A percentile compares a stretch with the other conserved stretches of the same genome.
phyloP scores from a whole-genome alignment of 1,284 basidiomycete species.

The Tilletia horrida region DNA sequence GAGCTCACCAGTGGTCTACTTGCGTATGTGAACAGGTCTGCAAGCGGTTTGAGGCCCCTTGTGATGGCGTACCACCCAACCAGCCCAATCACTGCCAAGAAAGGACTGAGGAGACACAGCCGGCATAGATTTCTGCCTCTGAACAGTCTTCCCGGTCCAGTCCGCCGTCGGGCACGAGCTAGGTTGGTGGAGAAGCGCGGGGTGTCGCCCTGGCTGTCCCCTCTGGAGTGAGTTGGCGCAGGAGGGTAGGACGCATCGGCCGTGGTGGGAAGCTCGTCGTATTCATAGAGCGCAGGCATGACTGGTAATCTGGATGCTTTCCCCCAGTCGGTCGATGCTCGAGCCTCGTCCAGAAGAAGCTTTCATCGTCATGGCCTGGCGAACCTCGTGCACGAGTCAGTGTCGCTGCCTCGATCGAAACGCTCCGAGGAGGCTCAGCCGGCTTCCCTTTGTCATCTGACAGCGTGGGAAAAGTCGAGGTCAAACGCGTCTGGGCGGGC shows the following conservation, averaged over 20 bases:
- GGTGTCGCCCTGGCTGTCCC: not conserved
- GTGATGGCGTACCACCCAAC: slow-evolving; percentile 7
- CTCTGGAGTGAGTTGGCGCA: not conserved
- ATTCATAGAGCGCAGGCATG: not conserved
- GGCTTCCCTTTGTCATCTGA: too few relatives aligned
- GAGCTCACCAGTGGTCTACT: slow-evolving; percentile 13
- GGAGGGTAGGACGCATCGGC: not conserved
- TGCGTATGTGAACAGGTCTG: slow-evolving; percentile 11
- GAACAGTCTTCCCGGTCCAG: not conserved
- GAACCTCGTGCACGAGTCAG: too few relatives aligned
- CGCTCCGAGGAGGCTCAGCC: too few relatives aligned
- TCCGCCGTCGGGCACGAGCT: not conserved
- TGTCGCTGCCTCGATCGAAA: too few relatives aligned
- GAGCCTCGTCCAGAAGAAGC: too few relatives aligned
- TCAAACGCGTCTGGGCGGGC: too few relatives aligned
- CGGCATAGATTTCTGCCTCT: not conserved
- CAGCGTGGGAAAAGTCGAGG: too few relatives aligned
- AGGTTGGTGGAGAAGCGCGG: not conserved
- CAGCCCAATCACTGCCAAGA: not conserved
- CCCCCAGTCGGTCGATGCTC: too few relatives aligned
- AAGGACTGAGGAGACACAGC: slow-evolving; percentile 5
- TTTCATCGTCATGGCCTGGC: too few relatives aligned
- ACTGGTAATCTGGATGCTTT: too few relatives aligned
- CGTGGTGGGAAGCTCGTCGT: not conserved
- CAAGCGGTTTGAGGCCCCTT: not conserved